These are phyloP conservation scores for Apophysomyces ossiformis DNA, from an alignment of 371 early-diverging fungal species.

Conservation along the genomic window DNA sequence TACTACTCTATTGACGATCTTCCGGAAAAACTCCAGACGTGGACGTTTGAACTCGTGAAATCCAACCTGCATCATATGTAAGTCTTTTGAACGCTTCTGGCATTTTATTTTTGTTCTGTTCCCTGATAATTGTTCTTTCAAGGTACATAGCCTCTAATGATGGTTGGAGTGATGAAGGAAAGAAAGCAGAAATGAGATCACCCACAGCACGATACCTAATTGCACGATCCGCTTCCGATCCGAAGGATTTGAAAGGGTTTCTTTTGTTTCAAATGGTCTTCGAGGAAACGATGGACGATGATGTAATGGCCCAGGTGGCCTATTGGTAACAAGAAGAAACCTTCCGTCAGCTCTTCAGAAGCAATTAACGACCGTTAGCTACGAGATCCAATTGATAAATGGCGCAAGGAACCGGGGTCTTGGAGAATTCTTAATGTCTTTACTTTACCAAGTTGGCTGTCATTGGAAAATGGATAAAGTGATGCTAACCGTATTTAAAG, in stretches of 20 bases:
- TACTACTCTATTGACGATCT: conserved; percentile 51
- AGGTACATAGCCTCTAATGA: conserved; percentile 60
- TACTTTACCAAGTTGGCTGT: conserved; percentile 51
- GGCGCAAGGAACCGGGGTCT: conserved; percentile 52
- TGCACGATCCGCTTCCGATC: conserved; percentile 40
- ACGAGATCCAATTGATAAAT: conserved; percentile 56
- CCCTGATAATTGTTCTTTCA: no score
- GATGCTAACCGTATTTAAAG: conserved; percentile 71
- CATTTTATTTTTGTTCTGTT: no score
- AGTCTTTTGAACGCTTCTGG: neutral
- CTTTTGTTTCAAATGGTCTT: conserved; percentile 60
- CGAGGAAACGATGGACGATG: conserved; percentile 66
- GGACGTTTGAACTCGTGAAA: conserved; percentile 60
- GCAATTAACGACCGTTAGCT: conserved; percentile 19
- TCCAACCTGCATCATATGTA: conserved; percentile 60
- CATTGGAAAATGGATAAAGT: conserved; percentile 63
- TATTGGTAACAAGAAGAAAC: conserved; percentile 50
- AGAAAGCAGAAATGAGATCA: conserved; percentile 54
- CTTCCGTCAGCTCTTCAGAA: neutral
- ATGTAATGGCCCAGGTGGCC: conserved; percentile 56
- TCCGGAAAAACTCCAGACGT: conserved; percentile 39
- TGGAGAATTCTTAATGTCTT: conserved; percentile 56
- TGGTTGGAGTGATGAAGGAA: conserved; percentile 59
- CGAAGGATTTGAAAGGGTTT: conserved; percentile 50
- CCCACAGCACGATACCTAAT: conserved; percentile 55